Conservation (phyloP, 495 filamentous ascomycete species). For the Neurospora cerealis region DNA sequence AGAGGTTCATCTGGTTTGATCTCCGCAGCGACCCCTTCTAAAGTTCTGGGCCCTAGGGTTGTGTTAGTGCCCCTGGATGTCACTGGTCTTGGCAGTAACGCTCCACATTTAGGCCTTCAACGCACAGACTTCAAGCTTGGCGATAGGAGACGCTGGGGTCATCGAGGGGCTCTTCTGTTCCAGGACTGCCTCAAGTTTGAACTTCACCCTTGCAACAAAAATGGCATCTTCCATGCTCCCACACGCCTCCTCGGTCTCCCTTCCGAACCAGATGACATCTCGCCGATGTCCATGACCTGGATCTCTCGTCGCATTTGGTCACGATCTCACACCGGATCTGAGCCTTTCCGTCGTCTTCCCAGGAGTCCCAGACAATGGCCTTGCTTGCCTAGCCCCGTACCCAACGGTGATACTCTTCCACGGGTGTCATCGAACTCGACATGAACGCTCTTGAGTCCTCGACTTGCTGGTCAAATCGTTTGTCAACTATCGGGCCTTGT, state of each 20-base stretch:
- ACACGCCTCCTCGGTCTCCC: background rate
- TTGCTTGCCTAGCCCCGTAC: background rate
- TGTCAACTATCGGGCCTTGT: background rate
- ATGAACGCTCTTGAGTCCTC: background rate
- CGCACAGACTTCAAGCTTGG: background rate
- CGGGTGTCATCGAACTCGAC: background rate
- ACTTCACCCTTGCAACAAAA: background rate
- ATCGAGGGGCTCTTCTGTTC: background rate
- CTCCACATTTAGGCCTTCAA: background rate
- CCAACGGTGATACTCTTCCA: background rate
- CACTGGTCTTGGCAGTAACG: background rate
- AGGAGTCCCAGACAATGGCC: background rate
- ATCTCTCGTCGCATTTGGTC: conserved; percentile 1
- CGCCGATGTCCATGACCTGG: background rate
- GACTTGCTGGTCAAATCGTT: background rate
- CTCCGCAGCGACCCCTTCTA: background rate
- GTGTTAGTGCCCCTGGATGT: background rate
- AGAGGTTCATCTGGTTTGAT: background rate
- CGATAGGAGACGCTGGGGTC: background rate
- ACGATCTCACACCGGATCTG: conserved; percentile 6
- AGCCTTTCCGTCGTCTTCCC: conserved; percentile 4
- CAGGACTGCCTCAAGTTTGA: background rate
- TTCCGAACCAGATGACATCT: background rate
- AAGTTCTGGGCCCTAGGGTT: background rate
- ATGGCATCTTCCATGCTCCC: background rate